Base-by-base conservation (phyloP, 73 alveolate species). In the Paraurostyla sp. region DNA sequence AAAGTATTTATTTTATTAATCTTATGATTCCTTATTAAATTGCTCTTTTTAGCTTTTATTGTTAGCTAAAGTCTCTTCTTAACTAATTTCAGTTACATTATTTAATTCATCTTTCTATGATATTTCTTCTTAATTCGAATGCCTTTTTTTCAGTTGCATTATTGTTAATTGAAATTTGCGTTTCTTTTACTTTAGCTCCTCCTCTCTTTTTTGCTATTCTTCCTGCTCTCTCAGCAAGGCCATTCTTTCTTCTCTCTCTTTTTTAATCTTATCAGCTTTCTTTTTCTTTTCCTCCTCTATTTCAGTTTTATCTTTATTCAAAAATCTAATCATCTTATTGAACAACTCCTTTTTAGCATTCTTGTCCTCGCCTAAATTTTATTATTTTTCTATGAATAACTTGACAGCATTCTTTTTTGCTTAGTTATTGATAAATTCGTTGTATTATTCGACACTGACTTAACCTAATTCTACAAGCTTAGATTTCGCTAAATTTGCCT, bases 401-500 rank as follows among this genome's bases (percentile, higher is more conserved):
- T 65, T 65, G 11, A 65, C 58, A 4, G 82, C 82, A 65, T 18
- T 35, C 18, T 33, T 11, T 40, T 65, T 65, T 1, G 82, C 82
- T 38, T 65, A 38, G 7, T 65, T 38, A 1, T 65, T 38, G 18
- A 9, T 29, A 38, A 65, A 65, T 7, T 32, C 58, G 2, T 38
- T 6, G 41, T 22, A 65, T 38, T 65, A 40, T 38, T 65, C 6
- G 16, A 38, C 82, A 22, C 54, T 22, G 1, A 65, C 7, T 65
- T 65, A 58, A 2, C 82, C 82, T 65, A 65, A 22, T 30, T 65
- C 82, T 38, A 65, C 9, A 11, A 65, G 23, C 38, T 65, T 65
- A 11, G 82, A 3, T 30, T 65, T 15, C 25, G 56, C 58, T 3
- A 65, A 11, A 11, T 18, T 6, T 1, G 58, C 23, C 41, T 40